Conservation (phyloP, 208 protist genomes). For the Wallacemonas rigidus region DNA sequence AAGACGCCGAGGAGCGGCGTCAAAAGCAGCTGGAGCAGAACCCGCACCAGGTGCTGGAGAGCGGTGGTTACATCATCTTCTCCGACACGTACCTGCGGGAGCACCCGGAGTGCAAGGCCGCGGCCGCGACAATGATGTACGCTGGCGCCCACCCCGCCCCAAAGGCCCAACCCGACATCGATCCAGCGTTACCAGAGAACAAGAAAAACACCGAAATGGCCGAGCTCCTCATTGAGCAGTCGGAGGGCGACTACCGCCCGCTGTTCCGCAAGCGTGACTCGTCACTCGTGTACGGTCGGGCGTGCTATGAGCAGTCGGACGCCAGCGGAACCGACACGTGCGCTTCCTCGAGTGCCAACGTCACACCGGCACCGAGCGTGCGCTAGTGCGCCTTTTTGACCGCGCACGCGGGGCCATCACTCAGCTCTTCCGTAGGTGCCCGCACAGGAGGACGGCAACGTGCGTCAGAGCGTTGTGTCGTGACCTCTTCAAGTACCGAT, state of each 20-base stretch:
- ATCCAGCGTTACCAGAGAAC: not conserved
- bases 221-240: slow-evolving; percentile 16
- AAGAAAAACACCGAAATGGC: slow-evolving; percentile 15
- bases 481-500: no score
- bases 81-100: slow-evolving; percentile 16
- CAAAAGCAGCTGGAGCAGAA: slow-evolving; percentile 11
- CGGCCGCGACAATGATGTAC: slow-evolving; percentile 13
- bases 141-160: not conserved
- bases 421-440: no score
- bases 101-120: slow-evolving; percentile 10
- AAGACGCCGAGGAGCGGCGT: not conserved
- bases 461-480: no score
- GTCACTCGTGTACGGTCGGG: not conserved
- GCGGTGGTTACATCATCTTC: slow-evolving; percentile 26
- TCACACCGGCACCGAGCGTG: not conserved
- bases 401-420: no score
- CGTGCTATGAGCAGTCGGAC: slow-evolving; percentile 5
- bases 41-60: slow-evolving; percentile 8
- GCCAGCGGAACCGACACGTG: not conserved
- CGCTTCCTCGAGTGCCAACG: not conserved
- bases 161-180: not conserved
- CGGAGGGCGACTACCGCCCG: slow-evolving; percentile 17
- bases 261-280: slow-evolving; percentile 16
- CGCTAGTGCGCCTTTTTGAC: no score
- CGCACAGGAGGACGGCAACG: no score